Percentiles rank a stretch among this genome's conserved stretches.
These are phyloP conservation scores for Heliocybe sulcata DNA, from an alignment of 1,284 basidiomycete species.

Conservation along the genomic window DNA sequence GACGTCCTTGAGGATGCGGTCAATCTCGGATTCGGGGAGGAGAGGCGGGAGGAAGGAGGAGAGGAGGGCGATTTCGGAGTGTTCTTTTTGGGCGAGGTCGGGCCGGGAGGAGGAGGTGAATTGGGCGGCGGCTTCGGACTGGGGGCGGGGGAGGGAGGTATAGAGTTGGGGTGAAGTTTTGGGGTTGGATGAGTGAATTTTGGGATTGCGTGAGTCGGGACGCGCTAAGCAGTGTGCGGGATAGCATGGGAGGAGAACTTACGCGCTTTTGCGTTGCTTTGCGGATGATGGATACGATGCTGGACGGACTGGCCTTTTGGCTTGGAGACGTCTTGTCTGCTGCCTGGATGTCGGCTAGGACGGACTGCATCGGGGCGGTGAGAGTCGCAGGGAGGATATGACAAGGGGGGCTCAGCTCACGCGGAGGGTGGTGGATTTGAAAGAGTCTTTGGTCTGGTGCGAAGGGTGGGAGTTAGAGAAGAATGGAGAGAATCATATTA, in stretches of 20 bases:
- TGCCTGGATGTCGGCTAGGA: slow-evolving; percentile 61
- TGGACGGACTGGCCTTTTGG: slow-evolving; percentile 33
- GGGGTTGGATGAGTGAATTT: neutral
- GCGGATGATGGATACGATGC: slow-evolving; percentile 43
- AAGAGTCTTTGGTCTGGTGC: slow-evolving; percentile 47
- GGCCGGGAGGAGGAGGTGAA: slow-evolving; percentile 48
- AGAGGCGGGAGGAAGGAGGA: slow-evolving; percentile 51
- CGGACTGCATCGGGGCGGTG: slow-evolving; percentile 33
- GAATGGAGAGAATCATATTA: neutral
- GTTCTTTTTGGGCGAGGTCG: slow-evolving; percentile 62
- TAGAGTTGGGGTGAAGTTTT: no score
- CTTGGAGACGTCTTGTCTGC: slow-evolving; percentile 48
- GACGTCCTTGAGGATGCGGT: slow-evolving; percentile 36
- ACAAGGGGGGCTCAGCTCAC: slow-evolving; percentile 27
- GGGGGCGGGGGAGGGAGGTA: no score
- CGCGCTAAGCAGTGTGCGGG: no score
- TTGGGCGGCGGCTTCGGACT: slow-evolving; percentile 55
- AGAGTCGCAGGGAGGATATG: neutral
- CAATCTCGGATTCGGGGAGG: slow-evolving; percentile 47
- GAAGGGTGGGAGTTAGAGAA: slow-evolving; percentile 3
- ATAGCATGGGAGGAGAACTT: slow-evolving; percentile 21
- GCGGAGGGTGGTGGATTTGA: slow-evolving; percentile 51
- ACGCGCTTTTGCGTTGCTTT: slow-evolving; percentile 56
- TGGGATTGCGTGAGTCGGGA: no score
- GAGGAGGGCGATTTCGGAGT: slow-evolving; percentile 46